Base-by-base conservation (phyloP, 2,329 filamentous ascomycete genomes). In the Aspergillus sp. region DNA sequence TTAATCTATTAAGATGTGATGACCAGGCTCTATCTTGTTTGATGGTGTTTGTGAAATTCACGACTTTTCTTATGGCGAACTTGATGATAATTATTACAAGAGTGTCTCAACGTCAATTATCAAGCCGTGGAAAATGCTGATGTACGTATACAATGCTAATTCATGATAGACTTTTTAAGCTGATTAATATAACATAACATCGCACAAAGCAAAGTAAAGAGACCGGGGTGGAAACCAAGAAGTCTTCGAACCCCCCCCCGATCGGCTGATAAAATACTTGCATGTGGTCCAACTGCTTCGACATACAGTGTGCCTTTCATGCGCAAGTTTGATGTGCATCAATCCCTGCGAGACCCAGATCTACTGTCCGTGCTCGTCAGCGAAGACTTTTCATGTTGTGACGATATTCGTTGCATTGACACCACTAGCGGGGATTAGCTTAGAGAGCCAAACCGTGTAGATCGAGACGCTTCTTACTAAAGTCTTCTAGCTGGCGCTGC, bases 401-500 rank as follows among this genome's bases (percentile, higher is more conserved):
- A 95, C 57, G 91, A 94, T 67, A 95, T 90, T 79, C 92, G 90
- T 82, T 96, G 91, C 76, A 96, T 84, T 62, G 90, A 92, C 73
- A 96, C 90, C 76, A 95, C 90, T 92, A 49, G 31, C 26, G 11
- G 16, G 3, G 2, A 42, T 22, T 46, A 42, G 22, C 24, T 22
- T 49, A 39, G 36, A 24, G 16, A 42, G 11, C 42, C 20, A 54
- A 54, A 55, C 22, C 51, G 14, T 32, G 18, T 22, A 24, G 16
- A 49, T 18, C 46, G 24, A 46, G 7, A 20, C 55, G 29, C 10
- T 67, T 84, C 88, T 85, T 87, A 92, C 89, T 87, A 72, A 96
- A 96, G 81, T 96, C 91, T 82, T 96, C 92, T 64, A 94, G 84
- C 50, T 88, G 91, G 69, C 91, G 85, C 81, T 94, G 90, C 84